phyloP scores from a whole-genome alignment of 805 yeast genomes.

The Brettanomyces custersianus region DNA sequence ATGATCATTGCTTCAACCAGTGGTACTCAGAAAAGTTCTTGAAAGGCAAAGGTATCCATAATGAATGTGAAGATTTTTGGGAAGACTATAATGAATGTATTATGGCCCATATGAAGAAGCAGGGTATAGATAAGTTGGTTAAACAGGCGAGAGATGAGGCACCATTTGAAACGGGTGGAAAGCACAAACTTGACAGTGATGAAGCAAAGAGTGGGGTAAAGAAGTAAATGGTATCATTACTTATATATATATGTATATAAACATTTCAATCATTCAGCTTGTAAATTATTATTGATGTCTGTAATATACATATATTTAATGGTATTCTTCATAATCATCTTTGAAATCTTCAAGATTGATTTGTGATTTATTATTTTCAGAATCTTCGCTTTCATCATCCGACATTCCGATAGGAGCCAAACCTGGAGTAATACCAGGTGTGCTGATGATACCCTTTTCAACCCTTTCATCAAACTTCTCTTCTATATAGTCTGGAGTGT shows the following conservation, averaged over 20 bases:
- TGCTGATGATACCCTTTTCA: slow-evolving; percentile 33
- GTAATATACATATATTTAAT: slow-evolving; percentile 6
- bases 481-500: too few species aligned
- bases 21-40: slow-evolving; percentile 91
- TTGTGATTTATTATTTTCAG: slow-evolving; percentile 5
- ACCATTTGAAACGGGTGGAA: slow-evolving; percentile 71
- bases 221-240: too few species aligned
- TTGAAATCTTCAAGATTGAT: slow-evolving; percentile 6
- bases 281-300: too few species aligned
- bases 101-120: slow-evolving; percentile 55
- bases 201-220: too few species aligned
- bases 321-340: slow-evolving; percentile 25
- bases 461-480: slow-evolving; percentile 33
- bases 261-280: background rate
- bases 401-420: slow-evolving; percentile 71
- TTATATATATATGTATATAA: too few species aligned
- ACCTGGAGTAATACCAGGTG: slow-evolving; percentile 75
- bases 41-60: slow-evolving; percentile 51
- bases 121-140: slow-evolving; percentile 72
- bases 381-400: slow-evolving; percentile 25
- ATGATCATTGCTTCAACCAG: slow-evolving; percentile 87
- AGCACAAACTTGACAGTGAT: slow-evolving; percentile 16
- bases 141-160: slow-evolving; percentile 88
- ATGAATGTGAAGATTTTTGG: slow-evolving; percentile 91
- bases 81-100: slow-evolving; percentile 82